Conservation (phyloP, 345 rosid species). For the Firmiana major region DNA sequence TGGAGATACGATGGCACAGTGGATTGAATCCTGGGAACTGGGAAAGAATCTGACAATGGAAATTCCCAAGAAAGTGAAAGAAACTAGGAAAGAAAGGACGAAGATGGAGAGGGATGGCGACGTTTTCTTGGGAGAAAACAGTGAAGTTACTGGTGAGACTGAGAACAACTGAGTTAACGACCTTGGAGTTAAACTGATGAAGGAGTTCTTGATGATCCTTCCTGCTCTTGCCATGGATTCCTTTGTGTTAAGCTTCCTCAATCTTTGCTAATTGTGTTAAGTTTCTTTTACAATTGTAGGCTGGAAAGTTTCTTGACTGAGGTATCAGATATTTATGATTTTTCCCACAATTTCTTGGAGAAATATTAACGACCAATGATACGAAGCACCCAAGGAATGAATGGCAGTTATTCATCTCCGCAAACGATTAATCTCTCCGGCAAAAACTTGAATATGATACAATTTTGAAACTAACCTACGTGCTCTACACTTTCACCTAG, state of each 20-base stretch:
- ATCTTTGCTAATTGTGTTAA: neutral
- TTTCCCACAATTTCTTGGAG: too few species aligned
- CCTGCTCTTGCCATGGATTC: slow-evolving; percentile 51
- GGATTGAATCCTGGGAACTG: slow-evolving; percentile 26
- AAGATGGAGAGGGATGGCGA: neutral
- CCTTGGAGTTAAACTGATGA: slow-evolving; percentile 35
- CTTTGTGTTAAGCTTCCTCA: neutral
- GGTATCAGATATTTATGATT: too few species aligned
- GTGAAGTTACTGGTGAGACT: slow-evolving; percentile 27
- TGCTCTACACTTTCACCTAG: too few species aligned
- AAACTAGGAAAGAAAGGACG: slow-evolving; percentile 41
- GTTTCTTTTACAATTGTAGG: neutral
- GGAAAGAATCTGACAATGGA: slow-evolving; percentile 34
- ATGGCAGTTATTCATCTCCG: too few species aligned
- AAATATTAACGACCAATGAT: too few species aligned
- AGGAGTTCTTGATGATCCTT: slow-evolving; percentile 43
- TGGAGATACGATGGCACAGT: slow-evolving; percentile 36
- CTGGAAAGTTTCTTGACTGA: too few species aligned
- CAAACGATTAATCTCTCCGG: too few species aligned
- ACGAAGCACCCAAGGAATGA: neutral
- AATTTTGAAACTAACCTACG: neutral
- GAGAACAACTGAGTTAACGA: slow-evolving; percentile 37
- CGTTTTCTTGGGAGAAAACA: neutral
- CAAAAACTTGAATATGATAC: neutral
- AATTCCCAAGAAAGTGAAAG: slow-evolving; percentile 44